A percentile compares a stretch with the other conserved stretches of the same genome.
These are phyloP conservation scores for Boletus sp. DNA, from an alignment of 768 basidiomycete genomes.

Conservation along the genomic window DNA sequence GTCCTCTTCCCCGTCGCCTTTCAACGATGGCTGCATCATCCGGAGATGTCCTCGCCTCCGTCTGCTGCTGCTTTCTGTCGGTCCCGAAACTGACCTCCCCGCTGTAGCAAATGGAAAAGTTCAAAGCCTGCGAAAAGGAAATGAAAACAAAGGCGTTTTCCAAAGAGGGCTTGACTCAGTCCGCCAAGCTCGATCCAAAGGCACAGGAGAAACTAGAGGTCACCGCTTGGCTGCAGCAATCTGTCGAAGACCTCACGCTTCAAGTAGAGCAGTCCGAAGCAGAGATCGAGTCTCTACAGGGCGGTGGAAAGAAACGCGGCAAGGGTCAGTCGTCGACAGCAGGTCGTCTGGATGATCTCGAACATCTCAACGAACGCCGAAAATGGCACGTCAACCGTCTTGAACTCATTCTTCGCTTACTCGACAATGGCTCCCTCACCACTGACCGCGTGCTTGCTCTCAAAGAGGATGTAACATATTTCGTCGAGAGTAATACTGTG, in stretches of 20 bases:
- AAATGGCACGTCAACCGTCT: slow-evolving; percentile 94
- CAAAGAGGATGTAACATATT: slow-evolving; percentile 95
- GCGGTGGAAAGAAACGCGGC: slow-evolving; percentile 80
- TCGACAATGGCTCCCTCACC: slow-evolving; percentile 89
- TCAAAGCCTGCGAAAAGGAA: slow-evolving; percentile 99
- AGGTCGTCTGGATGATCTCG: slow-evolving; percentile 80
- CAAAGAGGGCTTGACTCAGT: slow-evolving; percentile 95
- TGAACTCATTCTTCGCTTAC: slow-evolving; percentile 87
- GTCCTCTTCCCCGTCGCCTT: slow-evolving; percentile 26
- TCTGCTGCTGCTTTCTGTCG: slow-evolving; percentile 13
- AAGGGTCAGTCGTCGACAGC: slow-evolving; percentile 62
- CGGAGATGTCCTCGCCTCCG: slow-evolving; percentile 1
- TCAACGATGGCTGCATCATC: neutral
- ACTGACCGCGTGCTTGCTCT: slow-evolving; percentile 77
- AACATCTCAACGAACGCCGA: slow-evolving; percentile 86
- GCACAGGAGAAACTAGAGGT: slow-evolving; percentile 95
- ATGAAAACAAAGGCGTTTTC: slow-evolving; percentile 99
- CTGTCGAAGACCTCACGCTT: slow-evolving; percentile 88
- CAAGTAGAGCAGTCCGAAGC: slow-evolving; percentile 96
- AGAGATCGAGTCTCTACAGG: slow-evolving; percentile 85
- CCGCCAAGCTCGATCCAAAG: slow-evolving; percentile 92
- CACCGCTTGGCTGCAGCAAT: slow-evolving; percentile 79
- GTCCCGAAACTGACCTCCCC: slow-evolving; percentile 1
- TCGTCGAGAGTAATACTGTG: slow-evolving; percentile 94
- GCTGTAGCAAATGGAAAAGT: slow-evolving; percentile 99